phyloP scores from a whole-genome alignment of 345 rosid species.

The Kandelia obovata region DNA sequence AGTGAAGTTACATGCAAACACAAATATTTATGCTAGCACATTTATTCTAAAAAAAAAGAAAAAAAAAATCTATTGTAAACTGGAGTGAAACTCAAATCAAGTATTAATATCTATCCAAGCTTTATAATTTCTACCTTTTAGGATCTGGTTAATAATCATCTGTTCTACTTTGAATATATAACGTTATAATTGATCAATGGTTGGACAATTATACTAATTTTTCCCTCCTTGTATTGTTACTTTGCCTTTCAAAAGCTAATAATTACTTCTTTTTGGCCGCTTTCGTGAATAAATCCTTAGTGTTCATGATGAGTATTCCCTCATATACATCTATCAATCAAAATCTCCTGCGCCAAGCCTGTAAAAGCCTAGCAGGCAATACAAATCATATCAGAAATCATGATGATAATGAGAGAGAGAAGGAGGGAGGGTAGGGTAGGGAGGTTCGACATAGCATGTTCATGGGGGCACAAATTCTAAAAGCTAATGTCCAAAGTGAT shows the following conservation, averaged over 20 bases:
- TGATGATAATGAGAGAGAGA: slow-evolving; percentile 24
- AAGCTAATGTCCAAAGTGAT: slow-evolving; percentile 10
- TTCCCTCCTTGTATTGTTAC: slow-evolving; percentile 14
- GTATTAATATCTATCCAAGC: background rate
- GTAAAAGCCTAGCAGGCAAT: slow-evolving; percentile 22
- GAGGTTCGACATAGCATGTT: background rate
- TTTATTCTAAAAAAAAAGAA: no score
- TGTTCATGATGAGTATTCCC: slow-evolving; percentile 20
- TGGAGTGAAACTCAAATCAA: slow-evolving; percentile 9
- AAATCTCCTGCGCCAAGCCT: slow-evolving; percentile 30
- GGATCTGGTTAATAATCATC: slow-evolving; percentile 14
- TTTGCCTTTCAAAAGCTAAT: slow-evolving; percentile 37
- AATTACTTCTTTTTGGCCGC: slow-evolving; percentile 42
- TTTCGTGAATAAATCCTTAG: slow-evolving; percentile 6
- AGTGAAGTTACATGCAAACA: no score
- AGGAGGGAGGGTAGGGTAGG: background rate
- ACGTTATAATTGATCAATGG: slow-evolving; percentile 41
- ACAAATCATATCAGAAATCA: slow-evolving; percentile 22
- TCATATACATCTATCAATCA: slow-evolving; percentile 7
- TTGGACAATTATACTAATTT: slow-evolving; percentile 12
- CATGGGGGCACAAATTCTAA: slow-evolving; percentile 1
- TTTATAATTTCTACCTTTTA: slow-evolving; percentile 11
- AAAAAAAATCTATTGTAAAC: no score
- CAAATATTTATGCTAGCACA: no score
- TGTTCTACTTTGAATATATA: slow-evolving; percentile 17